Conservation (phyloP, 1,284 basidiomycete genomes). For the Ceratobasidium sp. region DNA sequence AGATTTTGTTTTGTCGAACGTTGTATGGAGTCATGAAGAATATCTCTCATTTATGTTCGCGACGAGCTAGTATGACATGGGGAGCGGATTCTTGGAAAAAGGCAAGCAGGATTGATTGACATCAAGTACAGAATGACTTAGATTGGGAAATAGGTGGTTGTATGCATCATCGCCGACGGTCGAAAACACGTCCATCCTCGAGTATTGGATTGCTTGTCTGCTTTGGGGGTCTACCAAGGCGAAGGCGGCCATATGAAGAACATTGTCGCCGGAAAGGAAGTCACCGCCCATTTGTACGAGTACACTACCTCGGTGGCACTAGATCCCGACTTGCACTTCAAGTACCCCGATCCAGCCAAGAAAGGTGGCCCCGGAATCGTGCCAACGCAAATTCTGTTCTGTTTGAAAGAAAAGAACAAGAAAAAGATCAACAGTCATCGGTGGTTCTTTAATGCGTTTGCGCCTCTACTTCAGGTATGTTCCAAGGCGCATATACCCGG, state of each 20-base stretch:
- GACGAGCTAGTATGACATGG: conserved; percentile 95
- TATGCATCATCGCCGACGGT: conserved; percentile 95
- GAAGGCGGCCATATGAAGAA: conserved; percentile 73
- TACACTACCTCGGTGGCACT: conserved; percentile 91
- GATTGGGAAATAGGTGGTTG: conserved; percentile 69
- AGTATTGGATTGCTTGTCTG: conserved; percentile 69
- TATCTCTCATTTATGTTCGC: conserved; percentile 83
- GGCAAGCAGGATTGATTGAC: conserved; percentile 53
- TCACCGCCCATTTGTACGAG: conserved; percentile 94
- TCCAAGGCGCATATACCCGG: neutral
- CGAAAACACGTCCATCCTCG: conserved; percentile 90
- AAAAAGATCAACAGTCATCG: conserved; percentile 97
- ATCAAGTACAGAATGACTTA: neutral
- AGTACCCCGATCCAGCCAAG: conserved; percentile 89
- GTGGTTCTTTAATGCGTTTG: conserved; percentile 96
- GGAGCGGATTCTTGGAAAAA: conserved; percentile 97
- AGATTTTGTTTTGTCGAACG: conserved; percentile 90
- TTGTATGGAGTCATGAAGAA: conserved; percentile 91
- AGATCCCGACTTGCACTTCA: conserved; percentile 88
- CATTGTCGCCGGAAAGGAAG: conserved; percentile 81
- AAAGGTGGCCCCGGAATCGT: conserved; percentile 80
- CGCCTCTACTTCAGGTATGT: conserved; percentile 68
- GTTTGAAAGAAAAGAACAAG: conserved; percentile 91
- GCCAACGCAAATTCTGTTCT: conserved; percentile 59
- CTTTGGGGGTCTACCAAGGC: conserved; percentile 76